Percentiles rank a stretch among this genome's conserved stretches.
Conservation (phyloP, 768 basidiomycete genomes). For the Artomyces pyxidatus region DNA sequence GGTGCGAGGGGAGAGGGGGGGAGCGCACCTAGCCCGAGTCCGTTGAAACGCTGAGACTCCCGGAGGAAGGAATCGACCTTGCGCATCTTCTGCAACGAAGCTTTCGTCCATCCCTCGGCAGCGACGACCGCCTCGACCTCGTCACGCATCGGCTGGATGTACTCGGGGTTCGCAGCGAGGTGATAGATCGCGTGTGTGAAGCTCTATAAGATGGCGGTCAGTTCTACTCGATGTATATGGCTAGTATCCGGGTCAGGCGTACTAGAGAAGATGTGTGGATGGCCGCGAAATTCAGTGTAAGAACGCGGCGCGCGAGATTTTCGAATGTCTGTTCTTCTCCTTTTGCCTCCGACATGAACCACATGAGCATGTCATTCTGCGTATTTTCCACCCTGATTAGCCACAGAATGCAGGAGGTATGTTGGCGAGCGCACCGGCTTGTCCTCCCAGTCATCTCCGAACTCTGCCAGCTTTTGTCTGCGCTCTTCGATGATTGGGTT, state of each 20-base stretch:
- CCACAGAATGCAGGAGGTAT: neutral
- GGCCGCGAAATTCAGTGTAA: conserved; percentile 31
- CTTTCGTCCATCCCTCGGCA: conserved; percentile 20
- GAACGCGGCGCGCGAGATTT: conserved; percentile 23
- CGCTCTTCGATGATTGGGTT: conserved; percentile 1
- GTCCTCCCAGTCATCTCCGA: conserved; percentile 2
- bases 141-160: conserved; percentile 17
- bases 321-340: conserved; percentile 23
- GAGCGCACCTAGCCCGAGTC: conserved; percentile 1
- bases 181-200: conserved; percentile 12
- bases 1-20: neutral
- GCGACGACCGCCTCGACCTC: conserved; percentile 14
- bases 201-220: no score
- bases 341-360: conserved; percentile 31
- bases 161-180: conserved; percentile 18
- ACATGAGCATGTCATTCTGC: conserved; percentile 33
- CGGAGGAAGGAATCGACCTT: conserved; percentile 22
- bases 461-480: neutral
- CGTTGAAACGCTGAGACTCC: conserved; percentile 16
- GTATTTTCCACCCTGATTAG: neutral
- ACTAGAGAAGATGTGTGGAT: conserved; percentile 30
- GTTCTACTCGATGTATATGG: no score
- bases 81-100: conserved; percentile 13
- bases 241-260: neutral
- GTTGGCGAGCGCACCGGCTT: conserved; percentile 5